These are phyloP conservation scores for Forsythia suspensa DNA, from an alignment of 257 asterid species.

Conservation along the genomic window DNA sequence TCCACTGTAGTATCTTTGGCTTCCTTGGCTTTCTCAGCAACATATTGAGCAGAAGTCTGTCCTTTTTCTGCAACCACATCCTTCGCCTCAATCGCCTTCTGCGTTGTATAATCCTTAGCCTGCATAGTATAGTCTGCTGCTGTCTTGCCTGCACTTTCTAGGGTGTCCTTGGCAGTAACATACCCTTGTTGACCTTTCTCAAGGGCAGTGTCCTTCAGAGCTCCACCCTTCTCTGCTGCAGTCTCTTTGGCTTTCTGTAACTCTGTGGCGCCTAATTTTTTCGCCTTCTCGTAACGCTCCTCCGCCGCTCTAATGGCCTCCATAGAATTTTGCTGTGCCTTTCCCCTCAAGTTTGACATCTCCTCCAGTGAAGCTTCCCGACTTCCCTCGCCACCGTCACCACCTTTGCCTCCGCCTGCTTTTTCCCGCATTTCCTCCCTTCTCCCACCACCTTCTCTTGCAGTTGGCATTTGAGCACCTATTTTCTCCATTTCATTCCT, in stretches of 20 bases:
- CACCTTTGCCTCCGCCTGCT: not conserved
- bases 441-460: not conserved
- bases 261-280: slow-evolving; percentile 11
- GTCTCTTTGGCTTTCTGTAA: slow-evolving; percentile 26
- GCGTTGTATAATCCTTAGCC: slow-evolving; percentile 2
- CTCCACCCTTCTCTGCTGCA: slow-evolving; percentile 25
- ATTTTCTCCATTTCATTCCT: not conserved
- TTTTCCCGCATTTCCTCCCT: not conserved
- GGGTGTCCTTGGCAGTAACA: not conserved
- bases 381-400: slow-evolving; percentile 2
- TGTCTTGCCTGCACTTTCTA: not conserved
- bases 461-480: not conserved
- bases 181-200: slow-evolving; percentile 15
- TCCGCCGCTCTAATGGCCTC: slow-evolving; percentile 56
- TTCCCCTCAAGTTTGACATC: slow-evolving; percentile 39
- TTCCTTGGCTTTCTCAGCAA: not conserved
- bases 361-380: slow-evolving; percentile 51
- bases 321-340: slow-evolving; percentile 64
- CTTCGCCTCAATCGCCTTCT: slow-evolving; percentile 5
- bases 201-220: slow-evolving; percentile 17
- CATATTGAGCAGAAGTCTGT: not conserved
- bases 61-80: slow-evolving; percentile 6
- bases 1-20: slow-evolving; percentile 39
- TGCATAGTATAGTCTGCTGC: not conserved
- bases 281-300: slow-evolving; percentile 38